Percentiles rank a stretch among this genome's conserved stretches.
Conservation (phyloP, 805 yeast species). For the Kodamaea nitidulidarum region DNA sequence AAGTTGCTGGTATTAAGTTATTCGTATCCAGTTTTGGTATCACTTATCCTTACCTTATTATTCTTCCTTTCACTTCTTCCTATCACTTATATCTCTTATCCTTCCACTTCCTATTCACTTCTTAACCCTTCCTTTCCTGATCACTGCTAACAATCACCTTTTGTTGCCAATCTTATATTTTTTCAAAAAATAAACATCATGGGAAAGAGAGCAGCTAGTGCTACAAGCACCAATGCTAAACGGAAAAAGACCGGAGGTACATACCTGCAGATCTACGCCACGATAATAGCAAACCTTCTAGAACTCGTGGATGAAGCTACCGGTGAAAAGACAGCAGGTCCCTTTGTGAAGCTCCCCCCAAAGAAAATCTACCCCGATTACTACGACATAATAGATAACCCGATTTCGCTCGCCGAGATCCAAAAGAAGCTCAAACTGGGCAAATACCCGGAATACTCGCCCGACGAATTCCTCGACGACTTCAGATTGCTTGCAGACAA, state of each 20-base stretch:
- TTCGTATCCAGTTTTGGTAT: no score
- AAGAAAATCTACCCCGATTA: constrained; percentile 40
- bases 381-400: constrained; percentile 30
- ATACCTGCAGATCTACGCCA: constrained; percentile 22
- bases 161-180: neutral
- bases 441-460: constrained; percentile 32
- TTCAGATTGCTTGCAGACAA: constrained; percentile 35
- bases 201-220: constrained; percentile 6
- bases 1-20: neutral
- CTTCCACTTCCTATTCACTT: no score
- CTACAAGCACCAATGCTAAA: constrained; percentile 1
- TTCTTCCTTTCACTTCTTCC: no score
- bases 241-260: constrained; percentile 5
- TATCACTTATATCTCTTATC: no score
- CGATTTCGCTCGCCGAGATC: constrained; percentile 33
- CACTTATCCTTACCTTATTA: no score
- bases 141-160: no score
- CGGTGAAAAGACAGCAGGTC: constrained; percentile 20
- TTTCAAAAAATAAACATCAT: constrained; percentile 2
- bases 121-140: no score
- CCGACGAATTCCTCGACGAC: constrained; percentile 37
- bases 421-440: constrained; percentile 39
- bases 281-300: constrained; percentile 30
- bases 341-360: constrained; percentile 34
- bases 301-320: constrained; percentile 29